A percentile compares a stretch with the other conserved stretches of the same genome.
phyloP scores from a whole-genome alignment of 305 asterid genomes.

The Fraxinus baroniana region DNA sequence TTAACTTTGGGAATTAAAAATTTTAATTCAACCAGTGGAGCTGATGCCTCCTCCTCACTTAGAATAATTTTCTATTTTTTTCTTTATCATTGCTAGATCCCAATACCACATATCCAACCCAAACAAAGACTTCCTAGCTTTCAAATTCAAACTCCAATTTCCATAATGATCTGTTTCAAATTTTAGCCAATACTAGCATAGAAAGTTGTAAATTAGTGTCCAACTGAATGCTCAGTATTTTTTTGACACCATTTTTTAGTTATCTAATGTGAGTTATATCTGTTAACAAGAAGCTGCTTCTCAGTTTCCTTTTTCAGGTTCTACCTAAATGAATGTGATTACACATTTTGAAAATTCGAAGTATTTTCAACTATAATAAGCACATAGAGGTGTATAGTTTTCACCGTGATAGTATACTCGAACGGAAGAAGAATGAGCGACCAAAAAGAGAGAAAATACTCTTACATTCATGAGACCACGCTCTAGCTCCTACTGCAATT shows the following conservation, averaged over 20 bases:
- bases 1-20: not conserved
- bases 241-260: no score
- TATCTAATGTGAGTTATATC: no score
- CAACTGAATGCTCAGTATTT: not conserved
- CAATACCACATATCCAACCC: not conserved
- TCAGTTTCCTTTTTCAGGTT: not conserved
- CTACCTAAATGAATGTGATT: not conserved
- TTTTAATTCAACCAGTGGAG: not conserved
- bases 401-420: not conserved
- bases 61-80: not conserved
- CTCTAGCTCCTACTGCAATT: constrained; percentile 78
- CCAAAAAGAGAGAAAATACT: not conserved
- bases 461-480: constrained; percentile 72
- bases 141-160: not conserved
- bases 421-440: not conserved
- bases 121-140: not conserved
- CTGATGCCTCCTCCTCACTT: not conserved
- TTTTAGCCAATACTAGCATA: no score
- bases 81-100: not conserved
- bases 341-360: not conserved
- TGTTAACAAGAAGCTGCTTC: not conserved
- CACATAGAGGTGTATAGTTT: not conserved
- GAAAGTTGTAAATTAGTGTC: not conserved
- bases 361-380: not conserved
- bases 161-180: not conserved